Base-by-base conservation (phyloP, 371 early-diverging fungal genomes). In the Mucor circinelloides region DNA sequence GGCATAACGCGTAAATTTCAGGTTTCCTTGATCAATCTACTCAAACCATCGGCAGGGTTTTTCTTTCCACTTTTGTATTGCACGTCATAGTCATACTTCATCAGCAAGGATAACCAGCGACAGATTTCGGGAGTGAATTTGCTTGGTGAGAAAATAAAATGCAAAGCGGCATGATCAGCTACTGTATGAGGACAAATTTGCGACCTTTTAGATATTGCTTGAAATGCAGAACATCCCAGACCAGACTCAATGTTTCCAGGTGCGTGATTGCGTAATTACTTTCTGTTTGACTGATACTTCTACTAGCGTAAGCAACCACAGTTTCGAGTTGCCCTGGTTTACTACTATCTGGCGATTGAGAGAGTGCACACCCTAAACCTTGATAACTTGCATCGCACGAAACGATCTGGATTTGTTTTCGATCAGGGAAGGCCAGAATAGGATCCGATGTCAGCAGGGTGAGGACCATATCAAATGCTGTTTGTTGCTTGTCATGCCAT, bases 341-440 rank as follows among this genome's bases (percentile, higher is more conserved):
- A n/a, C 67, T 83, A 80, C 46, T 66, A 31, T 76, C 64, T 2
- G 66, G 60, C 3, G 48, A 23, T 66, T 84, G 83, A 8, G 68
- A 67, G 0, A 86, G 58, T 0, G 81, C 69, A 0, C 71, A 78
- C 0, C 74, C 83, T 27, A 81, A 10, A 3, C 79, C 84, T 12
- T 38, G 6, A 17, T 36, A 19, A 4, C 75, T 75, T 0, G 83
- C 84, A 58, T 84, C 81, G 0, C 64, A 70, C 6, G 73, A 40
- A n/a, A 87, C 21, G 5, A 73, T 66, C 52, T 79, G 79, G 1
- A 27, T 10, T 2, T 75, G 56, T 1, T 64, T 28, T 7, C 32
- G 25, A 55, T 82, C 74, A 0, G 80, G 78, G 23, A 58, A 70
- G 7, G 58, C 61, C 13, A 80, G 58, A 36, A 77, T 74, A 9